These are phyloP conservation scores for Kodamaea ohmeri DNA, from an alignment of 1,139 yeast genomes.

Conservation along the genomic window DNA sequence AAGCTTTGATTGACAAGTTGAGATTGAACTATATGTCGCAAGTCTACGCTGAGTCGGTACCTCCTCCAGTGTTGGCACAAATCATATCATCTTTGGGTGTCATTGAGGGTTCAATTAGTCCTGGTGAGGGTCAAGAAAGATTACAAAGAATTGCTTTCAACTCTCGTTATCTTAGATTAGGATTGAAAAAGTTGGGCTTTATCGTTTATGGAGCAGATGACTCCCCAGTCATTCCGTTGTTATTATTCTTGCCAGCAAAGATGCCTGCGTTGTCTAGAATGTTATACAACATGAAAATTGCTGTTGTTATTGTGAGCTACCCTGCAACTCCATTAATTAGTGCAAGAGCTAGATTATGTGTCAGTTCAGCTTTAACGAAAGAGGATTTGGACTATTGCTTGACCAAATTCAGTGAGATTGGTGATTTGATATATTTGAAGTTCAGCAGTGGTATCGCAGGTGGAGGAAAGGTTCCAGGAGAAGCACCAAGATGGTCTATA, in stretches of 20 bases:
- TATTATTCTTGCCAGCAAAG: conserved; percentile 85
- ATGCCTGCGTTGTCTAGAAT: conserved; percentile 90
- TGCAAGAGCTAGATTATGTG: conserved; percentile 90
- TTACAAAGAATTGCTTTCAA: conserved; percentile 92
- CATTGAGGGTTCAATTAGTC: conserved; percentile 76
- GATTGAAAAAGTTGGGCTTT: conserved; percentile 87
- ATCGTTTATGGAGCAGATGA: conserved; percentile 94
- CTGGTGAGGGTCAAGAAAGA: conserved; percentile 92
- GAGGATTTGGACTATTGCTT: conserved; percentile 86
- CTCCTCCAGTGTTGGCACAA: conserved; percentile 91
- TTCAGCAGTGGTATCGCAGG: conserved; percentile 77
- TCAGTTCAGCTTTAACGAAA: conserved; percentile 87
- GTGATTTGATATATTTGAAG: conserved; percentile 73
- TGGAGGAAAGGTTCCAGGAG: conserved; percentile 54
- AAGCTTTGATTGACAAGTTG: conserved; percentile 66
- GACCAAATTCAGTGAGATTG: conserved; percentile 71
- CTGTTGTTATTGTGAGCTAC: conserved; percentile 94
- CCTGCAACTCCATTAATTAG: conserved; percentile 95
- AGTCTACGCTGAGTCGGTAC: conserved; percentile 76
- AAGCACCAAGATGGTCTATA: conserved; percentile 69
- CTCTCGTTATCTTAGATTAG: conserved; percentile 87
- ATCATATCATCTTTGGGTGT: conserved; percentile 77
- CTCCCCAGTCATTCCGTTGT: conserved; percentile 90
- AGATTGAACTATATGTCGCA: conserved; percentile 73
- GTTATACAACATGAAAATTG: conserved; percentile 76